Base-by-base conservation (phyloP, 202 grass and related monocot genomes). In the Carex arenaria region DNA sequence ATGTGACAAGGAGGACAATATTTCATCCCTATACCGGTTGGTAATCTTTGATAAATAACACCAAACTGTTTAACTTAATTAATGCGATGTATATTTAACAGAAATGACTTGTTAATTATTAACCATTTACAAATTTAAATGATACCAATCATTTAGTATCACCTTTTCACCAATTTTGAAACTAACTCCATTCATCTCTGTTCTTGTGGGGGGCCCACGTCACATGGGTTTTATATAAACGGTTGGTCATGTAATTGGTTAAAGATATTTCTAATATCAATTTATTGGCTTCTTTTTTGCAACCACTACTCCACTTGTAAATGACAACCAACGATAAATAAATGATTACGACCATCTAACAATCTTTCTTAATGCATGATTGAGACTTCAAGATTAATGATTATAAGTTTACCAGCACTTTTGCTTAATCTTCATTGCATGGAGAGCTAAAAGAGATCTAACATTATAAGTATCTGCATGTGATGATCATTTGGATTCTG, bases 141-240 rank as follows among this genome's bases (percentile, higher is more conserved):
- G 15, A 77, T 43, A 19, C 38, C 19, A 64, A 80, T 80, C 32
- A 80, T 80, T 80, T 45, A 18, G 15, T 9, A 49, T 47, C 32
- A 47, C n/a, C 34, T 80, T 80, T 80, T 49, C 78, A 61, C 34
- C 20, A 80, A 64, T 64, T 80, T 80, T n/a, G 30, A 42, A 80
- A 22, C 34, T 64, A 80, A 64, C 34, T 80, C 19, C 23, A 18
- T 45, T 63, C 42, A 43, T 43, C 10, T 80, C 30, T 64, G 55
- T 64, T 80, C n/a, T 80, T 49, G 59, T 80, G 78, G 78, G 57
- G 18, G 57, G 18, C 38, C 15, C n/a, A 49, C 42, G 49, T 80
- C 78, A 80, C 78, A 80, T 80, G 78, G 78, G 78, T 64, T 80
- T 80, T 64, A 80, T 80, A 40, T 49, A 64, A 80, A 64, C 40